Base-by-base conservation (phyloP, 805 yeast genomes). In the Saccharomyces kudriavzevii region DNA sequence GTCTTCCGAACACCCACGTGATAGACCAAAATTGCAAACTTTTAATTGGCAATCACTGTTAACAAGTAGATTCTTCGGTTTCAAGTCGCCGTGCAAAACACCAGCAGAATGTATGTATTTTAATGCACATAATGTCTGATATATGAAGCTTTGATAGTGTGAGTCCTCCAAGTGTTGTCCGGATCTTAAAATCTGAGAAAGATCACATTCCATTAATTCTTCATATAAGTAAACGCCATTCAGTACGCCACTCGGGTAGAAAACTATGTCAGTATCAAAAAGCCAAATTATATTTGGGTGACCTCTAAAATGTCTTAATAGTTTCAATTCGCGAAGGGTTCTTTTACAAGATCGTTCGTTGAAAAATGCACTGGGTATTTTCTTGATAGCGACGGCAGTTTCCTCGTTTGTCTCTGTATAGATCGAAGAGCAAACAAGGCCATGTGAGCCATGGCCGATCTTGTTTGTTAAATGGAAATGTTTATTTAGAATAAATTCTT, bases 11-110 rank as follows among this genome's bases (percentile, higher is more conserved):
- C 87, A 74, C 1, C 92, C 91, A 59, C 96, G 71, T 0, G 96
- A 94, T 30, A 89, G 74, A 0, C 96, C 96, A 73, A 89, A 89
- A 69, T 89, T 96, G 69, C 96, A 87, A 20, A 89, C 86, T 64
- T 89, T 89, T 49, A 89, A 70, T 2, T 66, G 73, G 0, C 96
- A 96, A 47, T 81, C 82, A 0, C 79, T 67, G 5, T 85, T 80
- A 9, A 88, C 85, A 54, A 89, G 73, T 5, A 89, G 81, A 64
- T 89, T 89, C 0, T 92, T 90, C 0, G 96, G 96, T 67, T 89
- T 89, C 58, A 31, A 14, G 17, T 31, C 40, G n/a, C 40, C 6
- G 17, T 31, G 40, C 14, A 31, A 31, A 31, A 31, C 92, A 60
- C 85, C 88, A 2, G 96, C 95, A 2, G 91, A 82, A 68, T 89